Evolutionary conservation across 495 filamentous ascomycete genomes (phyloP).

Genomic region (Penicillium lagena): DNA sequence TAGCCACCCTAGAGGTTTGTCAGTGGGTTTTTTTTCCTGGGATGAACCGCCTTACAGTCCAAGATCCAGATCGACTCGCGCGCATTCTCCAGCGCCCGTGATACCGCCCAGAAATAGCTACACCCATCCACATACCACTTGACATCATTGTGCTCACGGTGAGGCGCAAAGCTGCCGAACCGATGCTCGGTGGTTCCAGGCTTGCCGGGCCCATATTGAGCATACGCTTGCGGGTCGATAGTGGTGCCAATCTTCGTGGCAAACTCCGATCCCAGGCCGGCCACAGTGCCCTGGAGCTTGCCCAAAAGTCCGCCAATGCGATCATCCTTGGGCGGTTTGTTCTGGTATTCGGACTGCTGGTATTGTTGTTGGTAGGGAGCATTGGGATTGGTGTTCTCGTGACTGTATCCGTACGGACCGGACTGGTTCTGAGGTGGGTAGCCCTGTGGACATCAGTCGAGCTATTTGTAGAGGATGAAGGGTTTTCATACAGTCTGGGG

Average conservation of each 20-base stretch:
- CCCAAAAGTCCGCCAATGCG: conserved; percentile 46
- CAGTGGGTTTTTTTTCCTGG: not conserved
- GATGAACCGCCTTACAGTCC: conserved; percentile 35
- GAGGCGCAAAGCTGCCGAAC: conserved; percentile 76
- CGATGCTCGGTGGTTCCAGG: conserved; percentile 49
- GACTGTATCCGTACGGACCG: conserved; percentile 9
- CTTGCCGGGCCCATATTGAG: conserved; percentile 38
- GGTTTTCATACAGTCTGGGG: conserved; percentile 6
- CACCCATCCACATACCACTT: conserved; percentile 97
- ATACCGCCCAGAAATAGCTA: conserved; percentile 88
- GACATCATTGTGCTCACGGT: conserved; percentile 54
- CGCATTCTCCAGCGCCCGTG: conserved; percentile 75
- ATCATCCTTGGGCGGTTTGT: conserved; percentile 34
- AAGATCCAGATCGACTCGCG: conserved; percentile 85
- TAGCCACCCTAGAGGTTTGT: conserved; percentile 60
- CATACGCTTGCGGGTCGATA: conserved; percentile 44
- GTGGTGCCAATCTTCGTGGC: conserved; percentile 42
- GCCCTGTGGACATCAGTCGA: conserved; percentile 1
- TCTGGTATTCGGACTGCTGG: conserved; percentile 16
- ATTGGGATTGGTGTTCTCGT: conserved; percentile 5
- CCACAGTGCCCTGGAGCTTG: conserved; percentile 49
- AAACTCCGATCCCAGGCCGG: conserved; percentile 44
- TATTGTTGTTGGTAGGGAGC: conserved; percentile 11
- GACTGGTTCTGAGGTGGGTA: conserved; percentile 9
- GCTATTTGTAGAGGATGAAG: not conserved